These are phyloP conservation scores for Clavariopsis aquatica DNA, from an alignment of 495 filamentous ascomycete species.

Conservation along the genomic window DNA sequence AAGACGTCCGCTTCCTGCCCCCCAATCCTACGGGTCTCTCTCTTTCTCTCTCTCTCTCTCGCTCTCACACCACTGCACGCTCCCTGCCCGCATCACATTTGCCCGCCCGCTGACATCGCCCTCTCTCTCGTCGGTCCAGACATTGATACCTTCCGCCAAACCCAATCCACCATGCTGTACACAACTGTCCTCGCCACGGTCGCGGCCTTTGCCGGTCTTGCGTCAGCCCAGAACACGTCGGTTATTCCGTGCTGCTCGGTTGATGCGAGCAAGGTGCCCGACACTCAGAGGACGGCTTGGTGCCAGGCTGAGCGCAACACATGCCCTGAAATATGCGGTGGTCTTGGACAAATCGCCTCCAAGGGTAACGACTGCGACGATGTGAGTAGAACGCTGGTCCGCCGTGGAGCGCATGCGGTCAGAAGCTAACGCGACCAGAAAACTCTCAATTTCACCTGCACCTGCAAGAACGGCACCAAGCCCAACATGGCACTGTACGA, in stretches of 20 bases:
- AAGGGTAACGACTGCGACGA: conserved; percentile 43
- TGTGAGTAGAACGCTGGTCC: too few relatives aligned
- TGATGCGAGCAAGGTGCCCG: conserved; percentile 30
- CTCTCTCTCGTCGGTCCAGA: conserved; percentile 18
- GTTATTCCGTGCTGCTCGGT: conserved; percentile 33
- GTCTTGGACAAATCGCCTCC: conserved; percentile 22
- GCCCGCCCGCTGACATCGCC: not conserved
- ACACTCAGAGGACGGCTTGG: conserved; percentile 33
- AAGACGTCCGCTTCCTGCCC: not conserved
- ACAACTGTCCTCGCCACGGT: conserved; percentile 43
- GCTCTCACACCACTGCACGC: not conserved
- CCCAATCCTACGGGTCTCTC: not conserved
- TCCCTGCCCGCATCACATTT: not conserved
- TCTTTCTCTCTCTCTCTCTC: too few relatives aligned
- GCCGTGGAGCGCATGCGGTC: too few relatives aligned
- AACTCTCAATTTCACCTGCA: conserved; percentile 56
- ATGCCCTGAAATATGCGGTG: conserved; percentile 47
- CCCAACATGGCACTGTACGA: conserved; percentile 57
- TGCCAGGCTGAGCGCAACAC: conserved; percentile 43
- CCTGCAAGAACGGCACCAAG: conserved; percentile 53
- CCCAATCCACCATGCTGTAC: conserved; percentile 43
- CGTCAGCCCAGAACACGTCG: conserved; percentile 45
- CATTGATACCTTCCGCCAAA: conserved; percentile 33
- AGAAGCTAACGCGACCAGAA: conserved; percentile 41
- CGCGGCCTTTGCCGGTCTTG: conserved; percentile 42